Base-by-base conservation (phyloP, 2,329 filamentous ascomycete species). In the Claviceps fusiformis region DNA sequence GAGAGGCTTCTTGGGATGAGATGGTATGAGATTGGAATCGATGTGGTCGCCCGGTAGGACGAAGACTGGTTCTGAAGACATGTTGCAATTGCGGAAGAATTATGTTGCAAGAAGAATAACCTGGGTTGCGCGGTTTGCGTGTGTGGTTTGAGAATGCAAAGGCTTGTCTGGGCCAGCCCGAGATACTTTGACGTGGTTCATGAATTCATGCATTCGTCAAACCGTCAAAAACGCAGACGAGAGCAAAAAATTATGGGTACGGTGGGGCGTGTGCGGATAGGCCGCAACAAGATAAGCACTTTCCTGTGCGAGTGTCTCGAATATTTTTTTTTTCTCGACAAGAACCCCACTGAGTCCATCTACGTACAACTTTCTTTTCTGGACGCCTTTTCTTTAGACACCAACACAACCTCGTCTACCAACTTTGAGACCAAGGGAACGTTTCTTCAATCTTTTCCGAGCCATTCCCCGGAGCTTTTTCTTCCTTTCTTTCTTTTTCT, bases 31-130 rank as follows among this genome's bases (percentile, higher is more conserved):
- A 31, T 79, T 75, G 1, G 79, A 68, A 56, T 88, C 81, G 49
- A 96, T 78, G 37, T 73, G 66, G 62, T 96, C 90, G 61, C 93
- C 91, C 0, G 93, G 93, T 7, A 97, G 80, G 58, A 96, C 80
- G 59, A 92, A 74, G 50, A 73, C 72, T n/a, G 75, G 71, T 33
- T 81, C 74, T 39, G 77, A 71, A 29, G 78, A 69, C 82, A 86
- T 86, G 8, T 9, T 9, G 35, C 29, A 15, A n/a, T 24, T 19
- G 35, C n/a, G 8, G 11, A 13, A 19, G 33, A 7, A 33, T 7
- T 35, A 37, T 37, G 4, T 33, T 6, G 5, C 31, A 33, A 4
- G 9, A 33, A 9, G 31, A 24, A 24, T 33, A 5, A 33, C 31
- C 31, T 33, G 31, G 31, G 9, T 45, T 45, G 10, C 19, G 19